A percentile compares a stretch with the other conserved stretches of the same genome.
Conservation (phyloP, 352 stramenopile genomes). For the Pythium rhizo-oryzae region DNA sequence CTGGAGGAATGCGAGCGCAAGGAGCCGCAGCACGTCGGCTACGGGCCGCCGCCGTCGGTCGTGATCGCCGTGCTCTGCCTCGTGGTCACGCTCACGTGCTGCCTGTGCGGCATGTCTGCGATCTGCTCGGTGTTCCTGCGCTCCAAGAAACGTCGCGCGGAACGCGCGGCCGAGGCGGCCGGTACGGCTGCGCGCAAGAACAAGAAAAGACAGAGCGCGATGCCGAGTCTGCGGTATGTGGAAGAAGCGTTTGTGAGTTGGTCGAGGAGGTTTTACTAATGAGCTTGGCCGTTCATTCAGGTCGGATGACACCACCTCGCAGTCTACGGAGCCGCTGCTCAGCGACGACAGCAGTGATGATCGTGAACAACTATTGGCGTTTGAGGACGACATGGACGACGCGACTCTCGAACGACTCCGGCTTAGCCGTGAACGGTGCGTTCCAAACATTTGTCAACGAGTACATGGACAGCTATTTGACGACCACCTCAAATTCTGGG, state of each 20-base stretch:
- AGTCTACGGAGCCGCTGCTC: slow-evolving; percentile 54
- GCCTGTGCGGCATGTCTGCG: slow-evolving; percentile 70
- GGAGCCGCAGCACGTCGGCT: slow-evolving; percentile 78
- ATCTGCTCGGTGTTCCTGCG: slow-evolving; percentile 77
- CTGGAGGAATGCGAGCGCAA: slow-evolving; percentile 81
- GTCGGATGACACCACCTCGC: slow-evolving; percentile 34
- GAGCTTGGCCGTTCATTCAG: slow-evolving; percentile 7
- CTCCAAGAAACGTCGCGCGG: slow-evolving; percentile 26
- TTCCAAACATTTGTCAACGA: background rate
- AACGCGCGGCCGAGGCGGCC: background rate
- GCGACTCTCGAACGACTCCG: slow-evolving; percentile 54
- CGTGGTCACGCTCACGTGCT: slow-evolving; percentile 83
- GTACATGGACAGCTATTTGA: background rate
- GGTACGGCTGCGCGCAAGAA: background rate
- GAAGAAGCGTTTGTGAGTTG: background rate
- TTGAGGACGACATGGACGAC: slow-evolving; percentile 64
- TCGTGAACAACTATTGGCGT: slow-evolving; percentile 47
- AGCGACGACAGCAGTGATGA: slow-evolving; percentile 40
- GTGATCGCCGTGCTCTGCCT: slow-evolving; percentile 85
- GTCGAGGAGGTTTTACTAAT: background rate
- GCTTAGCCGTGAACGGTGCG: slow-evolving; percentile 39
- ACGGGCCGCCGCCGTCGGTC: slow-evolving; percentile 76
- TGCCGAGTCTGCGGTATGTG: slow-evolving; percentile 24
- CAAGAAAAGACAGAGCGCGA: slow-evolving; percentile 41
- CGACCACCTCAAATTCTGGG: background rate